phyloP scores from a whole-genome alignment of 2,329 filamentous ascomycete genomes.

The Arthroderma uncinatum region DNA sequence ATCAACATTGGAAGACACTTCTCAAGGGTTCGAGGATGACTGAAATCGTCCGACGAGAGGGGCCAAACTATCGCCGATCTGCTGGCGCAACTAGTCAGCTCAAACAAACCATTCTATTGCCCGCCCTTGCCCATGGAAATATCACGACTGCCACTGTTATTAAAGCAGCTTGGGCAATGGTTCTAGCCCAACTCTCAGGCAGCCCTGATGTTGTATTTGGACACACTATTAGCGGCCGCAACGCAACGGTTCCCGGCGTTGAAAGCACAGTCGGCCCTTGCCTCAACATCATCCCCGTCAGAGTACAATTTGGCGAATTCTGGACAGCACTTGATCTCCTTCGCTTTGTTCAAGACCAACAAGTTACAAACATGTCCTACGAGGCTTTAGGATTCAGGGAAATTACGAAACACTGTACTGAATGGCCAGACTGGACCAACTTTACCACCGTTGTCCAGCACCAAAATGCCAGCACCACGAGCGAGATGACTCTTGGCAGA shows the following conservation, averaged over 20 bases:
- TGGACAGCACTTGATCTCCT: constrained; percentile 47
- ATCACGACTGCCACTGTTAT: constrained; percentile 54
- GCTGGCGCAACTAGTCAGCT: constrained; percentile 28
- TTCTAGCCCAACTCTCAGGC: constrained; percentile 45
- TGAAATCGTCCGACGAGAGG: constrained; percentile 26
- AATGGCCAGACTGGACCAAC: constrained; percentile 32
- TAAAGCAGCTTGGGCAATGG: constrained; percentile 56
- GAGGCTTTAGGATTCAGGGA: constrained; percentile 46
- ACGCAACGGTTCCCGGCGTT: constrained; percentile 44
- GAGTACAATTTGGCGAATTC: constrained; percentile 43
- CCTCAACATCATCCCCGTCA: constrained; percentile 56
- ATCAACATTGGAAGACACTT: constrained; percentile 51
- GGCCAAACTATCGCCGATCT: constrained; percentile 27
- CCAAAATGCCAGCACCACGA: constrained; percentile 29
- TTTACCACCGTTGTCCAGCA: constrained; percentile 34
- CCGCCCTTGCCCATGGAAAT: constrained; percentile 41
- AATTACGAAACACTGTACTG: constrained; percentile 38
- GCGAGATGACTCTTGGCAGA: constrained; percentile 28
- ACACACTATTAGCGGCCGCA: constrained; percentile 55
- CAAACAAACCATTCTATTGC: constrained; percentile 27
- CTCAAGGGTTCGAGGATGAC: constrained; percentile 46
- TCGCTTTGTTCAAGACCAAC: constrained; percentile 45
- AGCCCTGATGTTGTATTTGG: constrained; percentile 52
- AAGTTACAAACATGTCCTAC: constrained; percentile 45
- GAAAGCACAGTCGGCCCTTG: constrained; percentile 53